phyloP scores from a whole-genome alignment of 306 rosid species.

The Fagus sylvatica region DNA sequence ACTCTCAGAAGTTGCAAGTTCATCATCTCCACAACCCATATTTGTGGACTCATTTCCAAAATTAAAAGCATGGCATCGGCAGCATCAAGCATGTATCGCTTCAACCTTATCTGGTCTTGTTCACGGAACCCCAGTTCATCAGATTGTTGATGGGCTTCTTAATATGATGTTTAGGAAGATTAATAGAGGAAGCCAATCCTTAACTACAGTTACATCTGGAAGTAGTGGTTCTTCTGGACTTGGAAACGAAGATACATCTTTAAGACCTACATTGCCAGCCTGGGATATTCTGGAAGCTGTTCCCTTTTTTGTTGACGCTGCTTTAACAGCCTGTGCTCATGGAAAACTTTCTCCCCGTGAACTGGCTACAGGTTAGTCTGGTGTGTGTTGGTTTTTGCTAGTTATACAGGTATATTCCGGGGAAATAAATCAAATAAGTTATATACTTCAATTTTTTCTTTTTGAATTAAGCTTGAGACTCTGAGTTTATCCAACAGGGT shows the following conservation, averaged over 20 bases:
- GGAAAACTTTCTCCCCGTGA: slow-evolving; percentile 95
- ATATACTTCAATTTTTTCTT: not conserved
- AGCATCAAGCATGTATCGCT: slow-evolving; percentile 96
- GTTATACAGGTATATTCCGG: not conserved
- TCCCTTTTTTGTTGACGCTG: slow-evolving; percentile 97
- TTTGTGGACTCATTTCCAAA: slow-evolving; percentile 96
- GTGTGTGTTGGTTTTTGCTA: slow-evolving; percentile 8
- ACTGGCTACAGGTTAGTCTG: slow-evolving; percentile 79
- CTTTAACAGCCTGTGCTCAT: slow-evolving; percentile 96
- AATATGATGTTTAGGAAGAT: slow-evolving; percentile 84
- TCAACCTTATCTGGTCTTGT: slow-evolving; percentile 95
- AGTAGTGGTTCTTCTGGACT: slow-evolving; percentile 93
- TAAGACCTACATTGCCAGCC: slow-evolving; percentile 89
- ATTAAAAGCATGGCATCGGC: slow-evolving; percentile 89
- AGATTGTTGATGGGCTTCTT: slow-evolving; percentile 90
- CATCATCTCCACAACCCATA: slow-evolving; percentile 71
- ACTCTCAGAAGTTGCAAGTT: slow-evolving; percentile 73
- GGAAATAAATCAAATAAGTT: not conserved
- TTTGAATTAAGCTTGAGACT: not conserved
- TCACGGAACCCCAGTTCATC: slow-evolving; percentile 94
- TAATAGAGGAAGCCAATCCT: slow-evolving; percentile 62
- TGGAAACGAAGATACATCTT: slow-evolving; percentile 61
- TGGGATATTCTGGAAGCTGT: slow-evolving; percentile 97
- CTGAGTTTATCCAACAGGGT: not conserved
- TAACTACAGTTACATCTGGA: slow-evolving; percentile 67